phyloP scores from a whole-genome alignment of 192 early-diverging fungal species.

The Funneliformis mosseae region DNA sequence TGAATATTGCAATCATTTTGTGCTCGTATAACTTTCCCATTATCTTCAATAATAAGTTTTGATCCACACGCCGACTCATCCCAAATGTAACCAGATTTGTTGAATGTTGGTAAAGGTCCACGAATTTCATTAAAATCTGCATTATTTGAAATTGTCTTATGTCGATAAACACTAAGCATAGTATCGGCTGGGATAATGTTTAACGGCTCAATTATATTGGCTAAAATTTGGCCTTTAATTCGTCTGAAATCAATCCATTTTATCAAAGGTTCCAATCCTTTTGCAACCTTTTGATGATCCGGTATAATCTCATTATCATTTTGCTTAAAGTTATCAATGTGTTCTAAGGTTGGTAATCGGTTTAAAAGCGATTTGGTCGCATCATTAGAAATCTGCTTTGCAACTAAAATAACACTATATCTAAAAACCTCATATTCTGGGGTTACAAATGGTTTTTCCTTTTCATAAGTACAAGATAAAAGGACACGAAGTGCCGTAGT shows the following conservation, averaged over 20 bases:
- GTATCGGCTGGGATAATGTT: background rate
- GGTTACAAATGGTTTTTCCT: slow-evolving; percentile 8
- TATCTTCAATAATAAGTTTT: background rate
- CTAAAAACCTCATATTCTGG: slow-evolving; percentile 1
- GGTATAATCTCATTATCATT: background rate
- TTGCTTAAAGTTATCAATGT: background rate
- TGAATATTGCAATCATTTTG: background rate
- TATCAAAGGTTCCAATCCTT: background rate
- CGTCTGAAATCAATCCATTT: background rate
- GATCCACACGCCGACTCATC: background rate
- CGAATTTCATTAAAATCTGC: too few species aligned
- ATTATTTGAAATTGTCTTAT: too few species aligned
- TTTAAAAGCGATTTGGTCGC: background rate
- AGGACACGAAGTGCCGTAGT: background rate
- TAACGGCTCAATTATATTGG: background rate
- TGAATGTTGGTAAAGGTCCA: too few species aligned
- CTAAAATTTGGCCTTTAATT: background rate
- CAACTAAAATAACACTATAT: background rate
- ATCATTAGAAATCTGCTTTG: background rate
- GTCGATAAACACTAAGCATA: background rate
- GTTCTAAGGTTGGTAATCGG: background rate
- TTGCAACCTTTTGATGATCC: background rate
- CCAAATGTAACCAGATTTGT: too few species aligned
- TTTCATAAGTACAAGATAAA: background rate
- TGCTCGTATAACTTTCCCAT: background rate